Evolutionary conservation across 176 grass and related monocot genomes (phyloP), one percentile per base, ranked within the genome.

Genomic region (Aegilops longissima): DNA sequence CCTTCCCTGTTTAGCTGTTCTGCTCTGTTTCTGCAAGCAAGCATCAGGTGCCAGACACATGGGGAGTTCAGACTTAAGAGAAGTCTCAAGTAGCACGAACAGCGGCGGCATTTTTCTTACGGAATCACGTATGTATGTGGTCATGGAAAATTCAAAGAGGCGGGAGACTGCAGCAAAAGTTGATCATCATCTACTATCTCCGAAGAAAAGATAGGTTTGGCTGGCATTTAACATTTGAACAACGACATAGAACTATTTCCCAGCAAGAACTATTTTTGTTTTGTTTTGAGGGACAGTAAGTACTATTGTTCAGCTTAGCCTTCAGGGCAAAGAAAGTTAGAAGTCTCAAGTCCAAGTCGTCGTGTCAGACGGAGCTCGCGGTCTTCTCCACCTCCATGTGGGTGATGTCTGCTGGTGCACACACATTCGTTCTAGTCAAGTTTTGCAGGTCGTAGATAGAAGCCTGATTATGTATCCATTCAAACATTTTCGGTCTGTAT

Each of bases 1-100:
- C n/a, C 49, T 52, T 17, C 13, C 49, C 14, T 52, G 49, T 17
- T 52, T 52, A 9, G 30, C 8, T 30, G 66, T 12, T 18, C 1
- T n/a, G 33, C 39, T 36, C 51, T 78, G 72, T 49, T 81, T 82
- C 27, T 23, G 4, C 49, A 70, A 82, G 59, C 24, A 5, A 79
- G 82, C 76, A 80, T 89, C 68, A 76, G 68, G 76, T 89, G 76
- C 82, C 33, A 7, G 58, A 29, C 18, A 35, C 45, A 13, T 3
- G 4, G 44, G 44, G 44, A 4, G 12, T 13, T 47, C 13, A 67
- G 80, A 74, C 67, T 66, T 31, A 59, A 33, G 68, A 74, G 58
- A 74, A 47, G 0, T n/a, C 82, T 52, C 66, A 66, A 80, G 67
- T 8, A 54, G 6, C 52, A 29, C 2, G 0, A 27, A 64, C 62